Evolutionary conservation across 2,329 filamentous ascomycete genomes (phyloP), one percentile per base, ranked within the genome.

Genomic region (Elsinoe batatas): DNA sequence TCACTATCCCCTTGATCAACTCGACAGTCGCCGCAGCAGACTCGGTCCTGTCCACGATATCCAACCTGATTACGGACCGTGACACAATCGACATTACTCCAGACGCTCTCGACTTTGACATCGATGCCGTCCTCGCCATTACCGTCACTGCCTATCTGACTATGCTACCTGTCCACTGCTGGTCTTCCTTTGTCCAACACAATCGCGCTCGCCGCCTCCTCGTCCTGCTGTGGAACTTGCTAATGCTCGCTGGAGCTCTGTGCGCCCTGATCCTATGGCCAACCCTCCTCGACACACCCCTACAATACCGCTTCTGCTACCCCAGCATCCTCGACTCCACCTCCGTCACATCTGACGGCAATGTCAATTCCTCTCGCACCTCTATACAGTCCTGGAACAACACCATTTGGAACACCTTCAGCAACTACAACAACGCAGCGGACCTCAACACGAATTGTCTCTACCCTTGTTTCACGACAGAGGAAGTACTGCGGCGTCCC

Each of bases 231-330:
- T 51, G 47, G 47, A 51, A 51, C 17, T 6, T 38, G 17, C 33
- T 51, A 11, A 51, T 51, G 47, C 32, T 51, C 5, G 47, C 47
- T 5, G 47, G 47, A n/a, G 26, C 47, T 8, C 11, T 51, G 3
- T 51, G 47, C 22, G 47, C 47, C 4, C 18, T 51, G 18, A 35
- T 51, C 11, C 8, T 51, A 17, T 51, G 47, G 47, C 47, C 47
- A 3, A 37, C 47, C 8, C 35, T 51, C 32, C 33, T 51, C 32
- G 47, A 51, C 18, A 37, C 47, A 11, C 47, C 47, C 26, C 47
- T 51, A 13, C 47, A 51, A 26, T 51, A 51, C 33, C 47, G 47
- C 47, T 51, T 51, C 33, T 51, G 47, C 47, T 51, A 51, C 22
- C 47, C 47, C 18, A 35, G 33, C 35, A 36, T 35, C 11, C 33